These are phyloP conservation scores for Xylaria curta DNA, from an alignment of 495 filamentous ascomycete genomes.

Conservation along the genomic window DNA sequence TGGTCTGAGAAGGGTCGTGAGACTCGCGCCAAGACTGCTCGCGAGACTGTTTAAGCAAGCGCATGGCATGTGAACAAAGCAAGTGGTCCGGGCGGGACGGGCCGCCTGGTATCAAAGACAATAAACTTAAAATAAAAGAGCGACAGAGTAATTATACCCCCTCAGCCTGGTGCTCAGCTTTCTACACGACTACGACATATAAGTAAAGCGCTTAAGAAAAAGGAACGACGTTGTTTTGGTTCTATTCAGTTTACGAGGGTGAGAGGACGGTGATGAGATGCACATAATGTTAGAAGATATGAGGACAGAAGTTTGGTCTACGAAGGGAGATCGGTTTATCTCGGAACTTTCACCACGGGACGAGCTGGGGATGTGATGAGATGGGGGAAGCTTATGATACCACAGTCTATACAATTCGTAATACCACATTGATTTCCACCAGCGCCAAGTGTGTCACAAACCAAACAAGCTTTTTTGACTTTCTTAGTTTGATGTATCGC, in stretches of 20 bases:
- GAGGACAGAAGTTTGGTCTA: background rate
- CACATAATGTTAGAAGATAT: background rate
- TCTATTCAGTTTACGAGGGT: background rate
- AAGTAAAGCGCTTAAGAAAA: background rate
- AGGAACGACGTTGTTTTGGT: background rate
- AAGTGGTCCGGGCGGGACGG: background rate
- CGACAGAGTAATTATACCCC: constrained; percentile 10
- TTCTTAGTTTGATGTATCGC: background rate
- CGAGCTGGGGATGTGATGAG: background rate
- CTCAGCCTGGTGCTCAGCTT: background rate
- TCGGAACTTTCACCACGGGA: background rate
- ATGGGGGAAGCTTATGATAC: constrained; percentile 17
- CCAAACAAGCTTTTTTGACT: background rate
- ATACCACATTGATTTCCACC: constrained; percentile 23
- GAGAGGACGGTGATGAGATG: background rate
- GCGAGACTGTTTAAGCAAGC: constrained; percentile 42
- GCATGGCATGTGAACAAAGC: background rate
- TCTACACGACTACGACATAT: background rate
- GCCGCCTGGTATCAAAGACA: background rate
- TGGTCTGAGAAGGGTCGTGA: constrained; percentile 89
- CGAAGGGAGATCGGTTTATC: background rate
- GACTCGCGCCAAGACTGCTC: constrained; percentile 51
- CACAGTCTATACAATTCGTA: constrained; percentile 9
- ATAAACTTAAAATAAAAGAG: background rate
- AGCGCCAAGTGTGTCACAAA: background rate